Evolutionary conservation across 2,329 filamentous ascomycete species (phyloP).

Genomic region (Sphaerostilbella broomeana): DNA sequence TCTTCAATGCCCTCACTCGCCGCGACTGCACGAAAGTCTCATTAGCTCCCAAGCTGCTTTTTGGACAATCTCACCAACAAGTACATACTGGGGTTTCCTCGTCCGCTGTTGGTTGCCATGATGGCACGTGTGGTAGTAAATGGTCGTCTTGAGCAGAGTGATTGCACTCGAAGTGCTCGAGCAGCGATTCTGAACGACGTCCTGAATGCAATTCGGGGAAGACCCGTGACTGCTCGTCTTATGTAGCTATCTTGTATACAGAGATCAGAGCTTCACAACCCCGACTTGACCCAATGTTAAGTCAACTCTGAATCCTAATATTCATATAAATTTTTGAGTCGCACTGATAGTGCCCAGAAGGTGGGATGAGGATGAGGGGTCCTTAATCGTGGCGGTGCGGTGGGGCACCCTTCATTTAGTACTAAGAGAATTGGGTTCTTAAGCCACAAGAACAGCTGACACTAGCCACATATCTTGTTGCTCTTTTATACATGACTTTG

Average conservation of each 20-base stretch:
- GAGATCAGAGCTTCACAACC: not conserved
- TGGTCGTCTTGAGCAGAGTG: conserved; percentile 42
- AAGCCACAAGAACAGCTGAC: conserved; percentile 8
- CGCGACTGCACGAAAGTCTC: conserved; percentile 29
- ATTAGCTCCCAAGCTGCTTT: conserved; percentile 15
- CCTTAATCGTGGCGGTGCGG: conserved; percentile 17
- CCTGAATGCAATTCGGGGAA: conserved; percentile 30
- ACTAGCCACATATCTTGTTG: too few relatives aligned
- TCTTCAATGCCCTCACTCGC: conserved; percentile 37
- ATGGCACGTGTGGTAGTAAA: conserved; percentile 37
- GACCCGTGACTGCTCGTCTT: conserved; percentile 31
- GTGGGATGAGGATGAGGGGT: conserved; percentile 17
- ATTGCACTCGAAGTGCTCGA: conserved; percentile 54
- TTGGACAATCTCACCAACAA: not conserved
- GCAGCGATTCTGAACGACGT: conserved; percentile 45
- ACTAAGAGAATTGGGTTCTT: too few relatives aligned
- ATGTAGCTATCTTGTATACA: conserved; percentile 12
- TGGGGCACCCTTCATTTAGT: too few relatives aligned
- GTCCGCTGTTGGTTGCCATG: conserved; percentile 54
- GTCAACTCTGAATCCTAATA: conserved; percentile 4
- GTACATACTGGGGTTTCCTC: conserved; percentile 34
- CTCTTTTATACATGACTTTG: too few relatives aligned
- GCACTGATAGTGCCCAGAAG: conserved; percentile 7
- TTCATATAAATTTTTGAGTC: conserved; percentile 19
- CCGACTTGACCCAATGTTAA: conserved; percentile 3